Evolutionary conservation across 306 rosid genomes (phyloP).

Genomic region (Prosopis cineraria): DNA sequence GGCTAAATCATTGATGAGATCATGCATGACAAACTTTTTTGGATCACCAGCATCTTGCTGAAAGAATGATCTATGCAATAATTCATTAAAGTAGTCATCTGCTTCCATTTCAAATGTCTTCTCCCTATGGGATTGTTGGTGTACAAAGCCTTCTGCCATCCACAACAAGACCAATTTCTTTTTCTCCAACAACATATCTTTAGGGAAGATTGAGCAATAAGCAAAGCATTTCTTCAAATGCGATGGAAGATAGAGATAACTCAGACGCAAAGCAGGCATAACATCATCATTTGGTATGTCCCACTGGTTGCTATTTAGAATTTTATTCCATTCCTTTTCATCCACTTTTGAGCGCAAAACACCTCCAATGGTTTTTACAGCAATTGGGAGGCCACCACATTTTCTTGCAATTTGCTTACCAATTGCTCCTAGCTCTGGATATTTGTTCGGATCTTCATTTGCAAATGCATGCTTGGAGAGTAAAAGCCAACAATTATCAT

Average conservation of each 20-base stretch:
- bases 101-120: slow-evolving; percentile 32
- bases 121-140: not conserved
- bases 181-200: not conserved
- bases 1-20: slow-evolving; percentile 36
- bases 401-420: slow-evolving; percentile 42
- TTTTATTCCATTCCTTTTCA: slow-evolving; percentile 41
- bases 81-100: slow-evolving; percentile 29
- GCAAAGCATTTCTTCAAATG: slow-evolving; percentile 36
- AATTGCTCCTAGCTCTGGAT: slow-evolving; percentile 31
- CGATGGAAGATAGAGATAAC: slow-evolving; percentile 33
- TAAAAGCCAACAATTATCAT: slow-evolving; percentile 45
- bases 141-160: slow-evolving; percentile 50
- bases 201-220: slow-evolving; percentile 39
- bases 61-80: slow-evolving; percentile 35
- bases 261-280: slow-evolving; percentile 29
- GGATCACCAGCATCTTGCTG: not conserved
- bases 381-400: slow-evolving; percentile 55
- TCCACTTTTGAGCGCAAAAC: slow-evolving; percentile 38
- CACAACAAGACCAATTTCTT: slow-evolving; percentile 27
- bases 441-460: slow-evolving; percentile 5
- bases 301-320: slow-evolving; percentile 42
- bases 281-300: slow-evolving; percentile 42
- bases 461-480: slow-evolving; percentile 45
- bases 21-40: slow-evolving; percentile 33
- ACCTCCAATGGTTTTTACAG: slow-evolving; percentile 47